Base-by-base conservation (phyloP, 768 basidiomycete genomes). In the Rhodotorula taiwanensis region DNA sequence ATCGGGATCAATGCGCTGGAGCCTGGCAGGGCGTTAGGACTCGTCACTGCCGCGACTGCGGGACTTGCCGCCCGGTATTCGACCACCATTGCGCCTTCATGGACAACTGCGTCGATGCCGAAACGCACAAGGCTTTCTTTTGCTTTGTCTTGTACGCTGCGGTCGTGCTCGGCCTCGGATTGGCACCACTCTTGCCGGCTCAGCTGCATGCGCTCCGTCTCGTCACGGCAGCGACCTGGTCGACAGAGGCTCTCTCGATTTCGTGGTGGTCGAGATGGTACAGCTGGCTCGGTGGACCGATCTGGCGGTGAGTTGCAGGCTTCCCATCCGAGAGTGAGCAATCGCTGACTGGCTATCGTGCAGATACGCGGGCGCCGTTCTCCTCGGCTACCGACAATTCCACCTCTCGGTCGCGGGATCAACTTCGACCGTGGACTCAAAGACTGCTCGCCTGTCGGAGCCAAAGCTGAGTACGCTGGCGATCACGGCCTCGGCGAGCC, bases 61-160 rank as follows among this genome's bases (percentile, higher is more conserved):
- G 45, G 2, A 44, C 31, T 1, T 66, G 64, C 27, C 64, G 51
- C 9, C 27, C 30, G 1, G 11, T 25, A 0, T 64, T 64, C 52
- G 62, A 69, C 42, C 67, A 69, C 49, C 62, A 69, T 43, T 69
- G 67, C 57, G 30, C 48, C 10, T 69, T 69, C 56, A 58, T 64
- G 54, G 59, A 58, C 47, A 52, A 53, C 31, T 61, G 59, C 52
- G 47, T 60, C n/a, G 23, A 36, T 41, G 43, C 50, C 14, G 21
- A 43, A 14, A 66, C 60, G 3, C 50, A 55, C 48, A 59, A 58
- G 42, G 52, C 60, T 5, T 59, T 58, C n/a, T 36, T 39, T 31
- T 7, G 14, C 13, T 67, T 62, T 28, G 52, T 66, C 42, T 15
- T 50, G 28, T 61, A 44, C 47, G 65, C 60, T 25, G 52, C 53